phyloP scores from a whole-genome alignment of 2,329 filamentous ascomycete genomes.

The Rhynchosporium agropyri region DNA sequence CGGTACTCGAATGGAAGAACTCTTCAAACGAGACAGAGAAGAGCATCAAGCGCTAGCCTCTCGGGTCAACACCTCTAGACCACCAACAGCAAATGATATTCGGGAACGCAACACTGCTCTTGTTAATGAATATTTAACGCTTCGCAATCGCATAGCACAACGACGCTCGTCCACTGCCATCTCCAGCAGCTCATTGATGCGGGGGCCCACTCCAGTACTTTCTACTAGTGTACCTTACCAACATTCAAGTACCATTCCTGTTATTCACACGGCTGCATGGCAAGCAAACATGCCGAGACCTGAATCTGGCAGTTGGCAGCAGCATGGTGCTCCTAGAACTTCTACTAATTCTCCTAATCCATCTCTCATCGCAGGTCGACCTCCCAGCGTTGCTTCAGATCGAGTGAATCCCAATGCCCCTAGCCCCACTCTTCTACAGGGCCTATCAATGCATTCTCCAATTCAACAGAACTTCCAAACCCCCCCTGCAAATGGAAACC shows the following conservation, averaged over 20 bases:
- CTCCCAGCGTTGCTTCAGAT: slow-evolving; percentile 25
- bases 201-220: slow-evolving; percentile 23
- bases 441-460: slow-evolving; percentile 36
- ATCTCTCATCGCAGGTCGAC: slow-evolving; percentile 16
- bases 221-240: slow-evolving; percentile 23
- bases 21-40: slow-evolving; percentile 46
- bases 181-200: slow-evolving; percentile 16
- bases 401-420: slow-evolving; percentile 27
- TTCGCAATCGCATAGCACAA: slow-evolving; percentile 27
- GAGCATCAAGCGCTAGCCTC: slow-evolving; percentile 38
- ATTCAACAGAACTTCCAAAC: slow-evolving; percentile 28
- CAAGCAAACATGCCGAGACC: slow-evolving; percentile 23
- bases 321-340: slow-evolving; percentile 11
- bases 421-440: slow-evolving; percentile 34
- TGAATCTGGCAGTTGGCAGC: slow-evolving; percentile 24
- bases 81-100: slow-evolving; percentile 37
- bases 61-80: slow-evolving; percentile 35
- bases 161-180: slow-evolving; percentile 18
- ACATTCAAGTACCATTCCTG: slow-evolving; percentile 9
- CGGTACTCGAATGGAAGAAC: slow-evolving; percentile 42
- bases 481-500: slow-evolving; percentile 14
- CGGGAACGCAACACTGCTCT: slow-evolving; percentile 34
- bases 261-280: slow-evolving; percentile 11
- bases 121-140: slow-evolving; percentile 29
- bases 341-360: slow-evolving; percentile 26